Conservation (phyloP, 2,329 filamentous ascomycete species). For the Xylaria polymorpha region DNA sequence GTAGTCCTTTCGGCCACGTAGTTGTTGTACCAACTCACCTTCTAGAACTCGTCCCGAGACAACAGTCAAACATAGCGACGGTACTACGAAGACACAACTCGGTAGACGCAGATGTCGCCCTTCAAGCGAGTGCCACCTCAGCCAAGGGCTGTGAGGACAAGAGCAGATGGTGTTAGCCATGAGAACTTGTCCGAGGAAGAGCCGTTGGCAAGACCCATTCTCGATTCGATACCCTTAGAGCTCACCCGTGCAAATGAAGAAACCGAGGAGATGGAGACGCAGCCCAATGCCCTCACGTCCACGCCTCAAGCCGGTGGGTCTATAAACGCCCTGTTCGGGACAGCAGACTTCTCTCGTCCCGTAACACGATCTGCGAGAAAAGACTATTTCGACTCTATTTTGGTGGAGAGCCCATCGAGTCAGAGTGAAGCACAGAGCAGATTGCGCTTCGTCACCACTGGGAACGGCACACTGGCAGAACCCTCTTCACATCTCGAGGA, state of each 20-base stretch:
- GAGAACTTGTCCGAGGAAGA: background rate
- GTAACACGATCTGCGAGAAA: conserved; percentile 30
- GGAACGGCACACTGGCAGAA: background rate
- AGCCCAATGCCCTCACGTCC: conserved; percentile 13
- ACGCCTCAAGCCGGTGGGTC: conserved; percentile 28
- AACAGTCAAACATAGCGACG: conserved; percentile 8
- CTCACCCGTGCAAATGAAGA: conserved; percentile 4
- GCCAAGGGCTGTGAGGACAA: background rate
- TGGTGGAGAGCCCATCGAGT: conserved; percentile 16
- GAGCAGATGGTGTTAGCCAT: background rate
- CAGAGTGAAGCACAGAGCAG: conserved; percentile 33
- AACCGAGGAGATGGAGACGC: conserved; percentile 4
- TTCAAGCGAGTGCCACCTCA: background rate
- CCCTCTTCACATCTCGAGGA: conserved; percentile 40
- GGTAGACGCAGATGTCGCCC: conserved; percentile 21
- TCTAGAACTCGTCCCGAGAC: background rate
- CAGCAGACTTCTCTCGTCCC: conserved; percentile 21
- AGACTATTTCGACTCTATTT: conserved; percentile 26
- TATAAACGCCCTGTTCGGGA: conserved; percentile 17
- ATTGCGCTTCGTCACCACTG: conserved; percentile 31
- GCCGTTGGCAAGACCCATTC: background rate
- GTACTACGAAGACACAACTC: background rate
- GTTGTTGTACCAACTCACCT: conserved; percentile 1
- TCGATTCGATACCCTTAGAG: background rate
- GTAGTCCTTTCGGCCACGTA: background rate